phyloP scores from a whole-genome alignment of 352 stramenopile species.

The Globisporangium lucens region DNA sequence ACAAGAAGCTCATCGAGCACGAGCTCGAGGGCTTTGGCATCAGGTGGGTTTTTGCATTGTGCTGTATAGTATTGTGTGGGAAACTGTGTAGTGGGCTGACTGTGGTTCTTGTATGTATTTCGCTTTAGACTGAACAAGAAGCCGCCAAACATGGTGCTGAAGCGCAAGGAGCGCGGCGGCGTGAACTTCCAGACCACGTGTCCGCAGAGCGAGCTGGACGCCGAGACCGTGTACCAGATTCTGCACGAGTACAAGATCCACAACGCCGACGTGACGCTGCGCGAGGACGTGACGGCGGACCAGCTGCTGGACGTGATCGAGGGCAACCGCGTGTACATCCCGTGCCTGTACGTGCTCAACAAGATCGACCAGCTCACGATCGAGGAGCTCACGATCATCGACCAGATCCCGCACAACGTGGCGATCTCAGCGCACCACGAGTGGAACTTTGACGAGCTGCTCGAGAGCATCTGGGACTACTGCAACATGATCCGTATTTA shows the following conservation, averaged over 20 bases:
- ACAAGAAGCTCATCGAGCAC: conserved; percentile 99
- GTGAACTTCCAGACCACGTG: conserved; percentile 96
- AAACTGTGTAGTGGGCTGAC: not conserved
- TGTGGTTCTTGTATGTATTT: conserved; percentile 1
- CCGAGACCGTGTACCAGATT: conserved; percentile 93
- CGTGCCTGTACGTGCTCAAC: conserved; percentile 98
- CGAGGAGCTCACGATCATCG: conserved; percentile 98
- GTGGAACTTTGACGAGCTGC: conserved; percentile 98
- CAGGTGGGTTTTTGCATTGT: conserved; percentile 29
- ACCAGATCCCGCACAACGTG: conserved; percentile 98
- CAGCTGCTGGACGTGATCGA: conserved; percentile 99
- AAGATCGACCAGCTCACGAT: conserved; percentile 99
- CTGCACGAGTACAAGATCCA: conserved; percentile 99
- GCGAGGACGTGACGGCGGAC: conserved; percentile 96
- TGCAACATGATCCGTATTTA: conserved; percentile 98
- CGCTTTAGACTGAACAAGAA: conserved; percentile 92
- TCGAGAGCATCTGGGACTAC: conserved; percentile 98
- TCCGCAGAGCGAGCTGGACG: conserved; percentile 91
- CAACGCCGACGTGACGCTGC: conserved; percentile 96
- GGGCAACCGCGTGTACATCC: conserved; percentile 98
- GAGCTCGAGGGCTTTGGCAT: conserved; percentile 99
- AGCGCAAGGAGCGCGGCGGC: conserved; percentile 96
- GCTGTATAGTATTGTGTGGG: not conserved
- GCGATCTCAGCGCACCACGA: conserved; percentile 96
- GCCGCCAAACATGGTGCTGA: conserved; percentile 95